phyloP scores from a whole-genome alignment of 306 rosid genomes.

The Rosa persica region DNA sequence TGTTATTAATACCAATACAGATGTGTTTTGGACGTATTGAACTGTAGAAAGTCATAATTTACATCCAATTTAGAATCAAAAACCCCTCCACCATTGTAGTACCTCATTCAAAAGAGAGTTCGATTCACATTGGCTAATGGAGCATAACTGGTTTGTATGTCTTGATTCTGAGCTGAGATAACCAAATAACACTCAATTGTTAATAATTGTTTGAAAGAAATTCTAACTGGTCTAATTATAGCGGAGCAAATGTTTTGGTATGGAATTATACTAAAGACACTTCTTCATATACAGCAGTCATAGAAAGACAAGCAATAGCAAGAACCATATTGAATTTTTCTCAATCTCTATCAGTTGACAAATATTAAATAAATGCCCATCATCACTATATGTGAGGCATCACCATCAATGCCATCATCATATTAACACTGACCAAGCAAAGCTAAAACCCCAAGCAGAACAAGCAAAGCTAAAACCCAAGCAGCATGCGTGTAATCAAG shows the following conservation, averaged over 20 bases:
- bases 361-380: neutral
- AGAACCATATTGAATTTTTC: neutral
- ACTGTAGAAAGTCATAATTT: neutral
- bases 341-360: neutral
- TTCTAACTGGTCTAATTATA: neutral
- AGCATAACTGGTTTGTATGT: slow-evolving; percentile 87
- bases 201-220: neutral
- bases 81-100: slow-evolving; percentile 20
- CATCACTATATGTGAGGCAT: neutral
- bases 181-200: slow-evolving; percentile 1
- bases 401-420: neutral
- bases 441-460: neutral
- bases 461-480: no score
- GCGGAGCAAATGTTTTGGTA: neutral
- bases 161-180: slow-evolving; percentile 67
- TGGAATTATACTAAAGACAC: neutral
- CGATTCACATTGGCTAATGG: slow-evolving; percentile 91
- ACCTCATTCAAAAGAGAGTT: slow-evolving; percentile 97
- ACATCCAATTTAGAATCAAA: slow-evolving; percentile 8
- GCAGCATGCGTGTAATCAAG: neutral
- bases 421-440: neutral
- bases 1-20: neutral
- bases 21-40: neutral
- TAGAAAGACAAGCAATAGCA: neutral
- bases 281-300: neutral